A percentile compares a stretch with the other conserved stretches of the same genome.
phyloP scores from a whole-genome alignment of 2,329 filamentous ascomycete genomes.

The Diaporthe sp. region DNA sequence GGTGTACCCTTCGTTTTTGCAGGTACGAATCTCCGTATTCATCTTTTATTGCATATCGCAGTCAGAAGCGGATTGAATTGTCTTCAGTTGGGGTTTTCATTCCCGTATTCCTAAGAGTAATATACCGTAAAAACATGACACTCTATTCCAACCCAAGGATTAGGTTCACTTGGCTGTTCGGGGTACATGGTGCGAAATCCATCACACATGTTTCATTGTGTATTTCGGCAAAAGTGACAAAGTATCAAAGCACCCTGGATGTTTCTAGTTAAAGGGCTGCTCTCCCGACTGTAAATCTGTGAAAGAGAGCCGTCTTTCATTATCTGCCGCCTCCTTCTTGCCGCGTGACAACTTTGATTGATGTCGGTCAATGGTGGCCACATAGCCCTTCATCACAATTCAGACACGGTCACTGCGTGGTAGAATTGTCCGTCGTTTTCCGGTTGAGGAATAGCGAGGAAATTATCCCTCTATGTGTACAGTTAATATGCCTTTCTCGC shows the following conservation, averaged over 20 bases:
- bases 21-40: no score
- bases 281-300: neutral
- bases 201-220: neutral
- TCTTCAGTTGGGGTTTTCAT: no score
- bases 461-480: no score
- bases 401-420: neutral
- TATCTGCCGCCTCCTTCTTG: neutral
- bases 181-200: neutral
- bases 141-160: no score
- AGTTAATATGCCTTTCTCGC: neutral
- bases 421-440: neutral
- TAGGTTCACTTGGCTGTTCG: neutral
- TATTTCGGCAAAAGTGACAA: neutral
- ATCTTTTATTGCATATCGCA: no score
- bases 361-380: no score
- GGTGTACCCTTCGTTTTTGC: no score
- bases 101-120: no score
- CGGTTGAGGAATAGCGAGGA: slow-evolving; percentile 1
- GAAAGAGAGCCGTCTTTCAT: neutral
- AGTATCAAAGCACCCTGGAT: no score
- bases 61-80: no score
- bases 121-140: no score
- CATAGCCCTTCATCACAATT: no score
- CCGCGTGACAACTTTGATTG: neutral
- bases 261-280: neutral